Evolutionary conservation across 1,284 basidiomycete species (phyloP).

Genomic region (Ceratobasidium sp.): DNA sequence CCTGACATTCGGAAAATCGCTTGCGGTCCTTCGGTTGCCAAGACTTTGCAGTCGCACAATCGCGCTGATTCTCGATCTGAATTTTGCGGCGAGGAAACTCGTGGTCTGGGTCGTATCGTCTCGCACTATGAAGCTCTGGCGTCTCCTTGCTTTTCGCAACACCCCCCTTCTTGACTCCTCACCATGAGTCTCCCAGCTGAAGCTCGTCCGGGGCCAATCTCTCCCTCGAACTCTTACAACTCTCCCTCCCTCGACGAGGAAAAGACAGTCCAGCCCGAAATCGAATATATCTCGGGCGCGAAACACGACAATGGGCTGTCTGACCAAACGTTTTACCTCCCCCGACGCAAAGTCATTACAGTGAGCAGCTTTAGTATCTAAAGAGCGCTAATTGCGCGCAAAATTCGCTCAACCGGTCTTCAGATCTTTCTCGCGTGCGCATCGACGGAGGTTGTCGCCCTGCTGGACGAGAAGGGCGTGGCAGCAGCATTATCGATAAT

Average conservation of each 20-base stretch:
- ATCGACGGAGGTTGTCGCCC: conserved; percentile 8
- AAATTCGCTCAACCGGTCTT: too few species aligned
- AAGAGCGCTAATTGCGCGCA: background rate
- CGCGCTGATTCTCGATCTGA: background rate
- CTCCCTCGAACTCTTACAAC: background rate
- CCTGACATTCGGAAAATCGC: too few species aligned
- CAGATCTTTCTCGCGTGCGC: conserved; percentile 20
- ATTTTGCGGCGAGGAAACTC: background rate
- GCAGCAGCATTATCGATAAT: conserved; percentile 60
- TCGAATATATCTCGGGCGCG: background rate
- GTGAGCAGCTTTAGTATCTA: conserved; percentile 27
- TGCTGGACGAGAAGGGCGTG: conserved; percentile 55
- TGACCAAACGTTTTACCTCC: conserved; percentile 20
- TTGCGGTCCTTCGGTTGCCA: too few species aligned
- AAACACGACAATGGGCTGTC: conserved; percentile 25
- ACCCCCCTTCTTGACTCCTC: background rate
- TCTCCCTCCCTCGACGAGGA: background rate
- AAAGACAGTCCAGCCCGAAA: background rate
- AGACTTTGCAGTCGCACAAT: background rate
- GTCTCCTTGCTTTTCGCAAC: background rate
- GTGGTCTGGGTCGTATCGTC: background rate
- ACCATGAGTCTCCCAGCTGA: background rate
- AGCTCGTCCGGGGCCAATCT: background rate
- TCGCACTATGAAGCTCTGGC: background rate
- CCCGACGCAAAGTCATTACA: conserved; percentile 15